Evolutionary conservation across 352 stramenopile species (phyloP), one percentile per base, ranked within the genome.

Genomic region (Globisporangium perplexum): DNA sequence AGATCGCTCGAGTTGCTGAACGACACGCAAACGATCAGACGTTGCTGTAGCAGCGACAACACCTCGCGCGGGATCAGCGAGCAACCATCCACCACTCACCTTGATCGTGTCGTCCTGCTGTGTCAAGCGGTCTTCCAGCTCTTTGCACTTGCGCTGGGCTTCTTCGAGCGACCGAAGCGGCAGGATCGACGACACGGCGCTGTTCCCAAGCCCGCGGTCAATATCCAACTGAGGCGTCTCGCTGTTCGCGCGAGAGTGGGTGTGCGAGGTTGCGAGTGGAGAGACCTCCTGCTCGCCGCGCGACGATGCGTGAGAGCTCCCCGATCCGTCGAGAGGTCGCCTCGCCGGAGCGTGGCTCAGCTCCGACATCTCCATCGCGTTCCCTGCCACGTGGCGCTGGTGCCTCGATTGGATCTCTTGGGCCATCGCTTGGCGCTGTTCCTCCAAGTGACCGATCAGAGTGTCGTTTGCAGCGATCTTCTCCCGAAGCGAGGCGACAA

Each of bases 41-140:
- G 24, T 28, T 11, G 52, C 10, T 49, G 15, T 26, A 30, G n/a
- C 10, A 20, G 31, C 20, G 20, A 46, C 41, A 28, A 4, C 11
- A 38, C 7, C 7, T 35, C 30, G 30, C 7, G 10, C 5, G 30
- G 1, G 5, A 30, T 7, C 3, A 18, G 11, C 33, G 11, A 10
- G 33, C 2, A n/a, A 26, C 39, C 14, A 42, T 14, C 10, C 23
- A 5, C 31, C 14, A 15, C 33, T 38, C 14, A 91, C 83, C 75
- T 90, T 79, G 53, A 93, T 93, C 1, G 77, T 92, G 38, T 84
- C 74, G 52, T 89, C 75, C 68, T 93, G 83, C 36, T 79, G 59
- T 7, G 58, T 59, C 20, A 93, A 59, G 30, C 77, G 74, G 41
- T 93, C 79, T 65, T 93, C 83, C 3, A 93, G 63, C 39, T 88